These are phyloP conservation scores for Castanea crenata DNA, from an alignment of 306 rosid genomes.

Conservation along the genomic window DNA sequence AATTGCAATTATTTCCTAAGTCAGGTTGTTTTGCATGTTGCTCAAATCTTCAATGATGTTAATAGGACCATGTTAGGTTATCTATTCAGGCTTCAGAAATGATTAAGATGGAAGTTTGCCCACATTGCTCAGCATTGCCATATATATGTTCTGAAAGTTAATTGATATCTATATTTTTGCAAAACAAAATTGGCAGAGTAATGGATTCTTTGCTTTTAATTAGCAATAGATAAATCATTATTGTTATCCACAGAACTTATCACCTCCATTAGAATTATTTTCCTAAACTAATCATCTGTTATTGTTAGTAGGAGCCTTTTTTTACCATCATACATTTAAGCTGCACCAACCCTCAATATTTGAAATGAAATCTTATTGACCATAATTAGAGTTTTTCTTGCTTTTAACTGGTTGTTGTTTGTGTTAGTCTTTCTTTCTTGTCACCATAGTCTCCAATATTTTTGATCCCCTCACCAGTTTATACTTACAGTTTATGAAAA, in stretches of 20 bases:
- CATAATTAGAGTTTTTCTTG: background rate
- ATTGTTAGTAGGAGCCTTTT: background rate
- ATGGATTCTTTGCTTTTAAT: background rate
- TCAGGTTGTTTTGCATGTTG: background rate
- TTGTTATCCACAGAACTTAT: background rate
- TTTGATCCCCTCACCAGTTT: slow-evolving; percentile 5
- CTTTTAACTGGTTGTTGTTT: slow-evolving; percentile 13
- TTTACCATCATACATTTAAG: background rate
- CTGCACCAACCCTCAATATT: background rate
- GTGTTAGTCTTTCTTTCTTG: slow-evolving; percentile 5
- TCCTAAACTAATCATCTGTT: background rate
- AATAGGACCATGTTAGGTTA: background rate
- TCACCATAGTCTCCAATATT: background rate
- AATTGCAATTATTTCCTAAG: background rate
- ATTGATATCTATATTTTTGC: background rate
- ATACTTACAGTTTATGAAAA: background rate
- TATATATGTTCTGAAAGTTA: background rate
- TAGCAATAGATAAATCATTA: background rate
- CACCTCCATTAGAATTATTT: background rate
- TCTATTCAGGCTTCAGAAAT: background rate
- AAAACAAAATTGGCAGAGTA: too few relatives aligned
- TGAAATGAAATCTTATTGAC: background rate
- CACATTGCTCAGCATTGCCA: background rate
- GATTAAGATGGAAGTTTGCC: background rate
- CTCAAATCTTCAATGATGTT: background rate